Conservation (phyloP, 371 early-diverging fungal species). For the Umbelopsis sp. region DNA sequence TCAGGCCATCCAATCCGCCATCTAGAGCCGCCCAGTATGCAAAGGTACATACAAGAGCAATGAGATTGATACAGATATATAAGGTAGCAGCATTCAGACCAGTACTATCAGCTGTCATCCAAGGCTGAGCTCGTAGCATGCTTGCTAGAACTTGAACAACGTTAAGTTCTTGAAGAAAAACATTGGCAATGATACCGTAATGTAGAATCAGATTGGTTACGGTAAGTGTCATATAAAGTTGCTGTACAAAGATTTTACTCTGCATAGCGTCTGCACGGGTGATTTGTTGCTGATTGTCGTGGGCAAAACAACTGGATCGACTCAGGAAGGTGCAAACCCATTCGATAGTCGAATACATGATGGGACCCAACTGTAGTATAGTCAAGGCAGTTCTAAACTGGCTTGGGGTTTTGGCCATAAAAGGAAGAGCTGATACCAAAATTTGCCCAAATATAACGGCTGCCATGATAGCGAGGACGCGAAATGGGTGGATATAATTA, state of each 20-base stretch:
- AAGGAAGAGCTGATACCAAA: neutral
- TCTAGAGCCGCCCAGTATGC: neutral
- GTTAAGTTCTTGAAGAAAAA: neutral
- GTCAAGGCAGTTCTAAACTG: neutral
- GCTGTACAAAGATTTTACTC: constrained; percentile 5
- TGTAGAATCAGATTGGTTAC: neutral
- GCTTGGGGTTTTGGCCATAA: neutral
- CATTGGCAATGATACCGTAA: neutral
- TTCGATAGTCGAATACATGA: neutral
- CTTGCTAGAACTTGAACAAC: neutral
- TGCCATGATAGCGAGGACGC: neutral
- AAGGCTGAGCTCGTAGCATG: neutral
- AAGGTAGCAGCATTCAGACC: neutral
- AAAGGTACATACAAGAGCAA: neutral
- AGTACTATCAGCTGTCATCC: neutral
- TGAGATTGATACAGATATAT: neutral
- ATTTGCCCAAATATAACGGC: neutral
- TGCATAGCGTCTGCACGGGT: constrained; percentile 1
- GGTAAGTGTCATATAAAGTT: neutral
- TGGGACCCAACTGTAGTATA: neutral
- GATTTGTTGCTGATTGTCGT: neutral
- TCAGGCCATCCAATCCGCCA: neutral
- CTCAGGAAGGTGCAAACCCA: neutral
- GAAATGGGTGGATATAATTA: constrained; percentile 12
- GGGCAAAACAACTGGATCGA: neutral